Percentiles rank a stretch among this genome's conserved stretches.
Evolutionary conservation across 2,329 filamentous ascomycete species (phyloP).

Genomic region (Sclerotinia nivalis): DNA sequence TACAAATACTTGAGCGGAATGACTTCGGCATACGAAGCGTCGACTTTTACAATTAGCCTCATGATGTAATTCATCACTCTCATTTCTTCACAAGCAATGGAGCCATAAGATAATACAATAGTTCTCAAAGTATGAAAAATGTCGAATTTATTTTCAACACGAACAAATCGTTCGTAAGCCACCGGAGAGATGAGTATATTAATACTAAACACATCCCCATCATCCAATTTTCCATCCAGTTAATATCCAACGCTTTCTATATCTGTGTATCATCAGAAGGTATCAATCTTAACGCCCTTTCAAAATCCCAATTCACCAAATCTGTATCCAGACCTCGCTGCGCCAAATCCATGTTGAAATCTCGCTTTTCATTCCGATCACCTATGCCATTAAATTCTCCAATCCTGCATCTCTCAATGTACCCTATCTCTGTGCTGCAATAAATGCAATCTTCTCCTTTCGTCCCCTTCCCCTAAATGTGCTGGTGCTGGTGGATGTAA

Average conservation of each 20-base stretch:
- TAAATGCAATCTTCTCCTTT: slow-evolving; percentile 36
- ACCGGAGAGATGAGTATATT: neutral
- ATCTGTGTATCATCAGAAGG: slow-evolving; percentile 11
- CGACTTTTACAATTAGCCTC: neutral
- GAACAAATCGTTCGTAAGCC: neutral
- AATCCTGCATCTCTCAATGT: slow-evolving; percentile 22
- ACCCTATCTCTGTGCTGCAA: slow-evolving; percentile 35
- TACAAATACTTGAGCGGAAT: neutral
- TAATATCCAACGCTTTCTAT: slow-evolving; percentile 7
- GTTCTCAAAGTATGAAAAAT: neutral
- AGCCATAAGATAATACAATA: neutral
- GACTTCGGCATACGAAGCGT: neutral
- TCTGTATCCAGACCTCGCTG: neutral
- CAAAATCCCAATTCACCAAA: neutral
- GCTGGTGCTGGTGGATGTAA: slow-evolving; percentile 32
- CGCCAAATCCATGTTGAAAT: slow-evolving; percentile 6
- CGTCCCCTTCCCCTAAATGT: slow-evolving; percentile 33
- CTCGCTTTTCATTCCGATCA: neutral
- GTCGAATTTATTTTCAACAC: neutral
- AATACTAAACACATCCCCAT: neutral
- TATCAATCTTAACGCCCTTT: slow-evolving; percentile 8
- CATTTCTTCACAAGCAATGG: neutral
- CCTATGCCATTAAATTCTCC: slow-evolving; percentile 2
- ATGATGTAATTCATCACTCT: neutral
- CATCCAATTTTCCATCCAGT: neutral